These are phyloP conservation scores for Pogostemon cablin DNA, from an alignment of 257 asterid genomes.

Conservation along the genomic window DNA sequence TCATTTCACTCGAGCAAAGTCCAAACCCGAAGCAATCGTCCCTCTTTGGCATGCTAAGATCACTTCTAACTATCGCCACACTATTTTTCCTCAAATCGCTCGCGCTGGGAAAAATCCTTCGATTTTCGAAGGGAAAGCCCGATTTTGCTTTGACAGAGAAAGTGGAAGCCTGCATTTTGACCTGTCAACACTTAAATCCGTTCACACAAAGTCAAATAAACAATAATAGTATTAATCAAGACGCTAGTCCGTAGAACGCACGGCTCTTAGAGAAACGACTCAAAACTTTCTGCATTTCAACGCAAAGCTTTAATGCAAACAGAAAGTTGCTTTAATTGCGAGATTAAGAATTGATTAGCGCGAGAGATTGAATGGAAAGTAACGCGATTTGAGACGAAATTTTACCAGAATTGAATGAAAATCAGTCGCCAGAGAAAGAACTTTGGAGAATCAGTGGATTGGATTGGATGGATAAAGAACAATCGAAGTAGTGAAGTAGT, in stretches of 20 bases:
- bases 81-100: conserved; percentile 8
- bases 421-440: not conserved
- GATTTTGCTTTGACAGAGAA: conserved; percentile 44
- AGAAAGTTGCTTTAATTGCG: conserved; percentile 22
- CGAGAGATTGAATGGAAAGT: not conserved
- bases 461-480: not conserved
- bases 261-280: conserved; percentile 9
- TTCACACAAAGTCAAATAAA: conserved; percentile 45
- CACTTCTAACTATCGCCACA: not conserved
- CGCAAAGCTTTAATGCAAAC: conserved; percentile 22
- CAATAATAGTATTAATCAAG: conserved; percentile 23
- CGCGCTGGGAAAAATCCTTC: conserved; percentile 8
- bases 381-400: not conserved
- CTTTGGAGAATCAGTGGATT: conserved; percentile 29
- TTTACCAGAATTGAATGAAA: not conserved
- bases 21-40: conserved; percentile 5
- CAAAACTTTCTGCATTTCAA: conserved; percentile 1
- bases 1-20: conserved; percentile 21
- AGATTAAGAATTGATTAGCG: conserved; percentile 2
- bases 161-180: conserved; percentile 65
- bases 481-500: not conserved
- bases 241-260: conserved; percentile 25
- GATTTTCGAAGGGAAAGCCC: conserved; percentile 8
- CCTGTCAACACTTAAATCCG: conserved; percentile 37
- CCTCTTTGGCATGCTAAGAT: conserved; percentile 18